Evolutionary conservation across 331 rosid species (phyloP), one percentile per base, ranked within the genome.

Genomic region (Saraca asoca): DNA sequence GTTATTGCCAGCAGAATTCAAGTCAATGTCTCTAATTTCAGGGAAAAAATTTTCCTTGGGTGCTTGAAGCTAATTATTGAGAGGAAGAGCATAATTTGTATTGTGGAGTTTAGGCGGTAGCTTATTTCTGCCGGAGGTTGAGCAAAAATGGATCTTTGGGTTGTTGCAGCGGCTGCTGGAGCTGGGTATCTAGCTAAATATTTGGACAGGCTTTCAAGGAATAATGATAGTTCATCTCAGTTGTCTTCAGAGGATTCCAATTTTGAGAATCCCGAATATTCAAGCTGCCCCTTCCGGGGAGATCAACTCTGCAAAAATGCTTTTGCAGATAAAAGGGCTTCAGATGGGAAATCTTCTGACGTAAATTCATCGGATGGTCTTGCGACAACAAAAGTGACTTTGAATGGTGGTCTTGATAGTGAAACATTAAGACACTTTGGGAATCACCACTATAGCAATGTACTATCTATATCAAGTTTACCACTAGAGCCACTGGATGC

Each of bases 71-170:
- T 76, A 77, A 68, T 78, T 15, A 66, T 58, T 38, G 75, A 69
- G 34, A 46, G 64, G 13, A 62, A 66, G 73, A 54, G 64, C 68
- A 49, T 59, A 64, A n/a, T 62, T 57, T 79, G 65, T 51, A 4
- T 56, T 39, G 82, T 80, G 65, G 83, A 56, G 52, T 81, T 78
- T 5, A 39, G 80, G 35, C 83, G 72, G 79, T 81, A 53, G 42
- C 39, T 50, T 61, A 79, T 66, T 17, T 37, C 39, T 51, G 66
- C 74, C 58, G 51, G 56, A 78, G 65, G 75, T 79, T 37, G 74
- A 67, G 80, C 41, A 58, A 71, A 79, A 60, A 91, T 91, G 97
- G 97, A 91, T 60, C 81, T 91, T 24, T 91, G 89, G 94, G 76
- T 91, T 53, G 88, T 82, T 84, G 91, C 87, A 68, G 95, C 85